These are phyloP conservation scores for Angomonas deanei DNA, from an alignment of 208 protist genomes.

Conservation along the genomic window DNA sequence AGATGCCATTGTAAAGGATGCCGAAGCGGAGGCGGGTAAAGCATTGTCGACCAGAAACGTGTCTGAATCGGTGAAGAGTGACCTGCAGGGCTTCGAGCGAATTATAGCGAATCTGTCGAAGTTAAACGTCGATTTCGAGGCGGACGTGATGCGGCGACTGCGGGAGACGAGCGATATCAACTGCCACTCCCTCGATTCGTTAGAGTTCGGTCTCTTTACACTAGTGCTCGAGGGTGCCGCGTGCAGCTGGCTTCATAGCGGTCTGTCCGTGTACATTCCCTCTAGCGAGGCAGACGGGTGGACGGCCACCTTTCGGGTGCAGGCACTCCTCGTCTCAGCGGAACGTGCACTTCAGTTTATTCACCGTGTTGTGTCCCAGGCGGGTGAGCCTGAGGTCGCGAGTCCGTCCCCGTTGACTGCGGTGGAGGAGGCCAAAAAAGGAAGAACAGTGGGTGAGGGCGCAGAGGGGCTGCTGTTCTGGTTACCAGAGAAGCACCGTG, in stretches of 20 bases:
- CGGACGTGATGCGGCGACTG: conserved; percentile 61
- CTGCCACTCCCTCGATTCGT: conserved; percentile 34
- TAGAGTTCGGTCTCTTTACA: conserved; percentile 60
- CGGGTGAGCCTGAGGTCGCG: too few relatives aligned
- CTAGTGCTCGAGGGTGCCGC: conserved; percentile 25
- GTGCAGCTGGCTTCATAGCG: conserved; percentile 42
- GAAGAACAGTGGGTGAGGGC: background rate
- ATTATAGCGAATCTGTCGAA: conserved; percentile 45
- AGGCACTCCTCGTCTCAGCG: background rate
- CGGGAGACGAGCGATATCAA: conserved; percentile 53
- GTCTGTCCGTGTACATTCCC: conserved; percentile 37
- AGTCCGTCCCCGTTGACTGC: too few relatives aligned
- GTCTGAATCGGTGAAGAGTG: conserved; percentile 29
- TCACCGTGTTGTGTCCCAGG: too few relatives aligned
- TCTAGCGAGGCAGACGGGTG: conserved; percentile 9
- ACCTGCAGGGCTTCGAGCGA: conserved; percentile 28
- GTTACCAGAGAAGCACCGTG: conserved; percentile 71
- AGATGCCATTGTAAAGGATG: conserved; percentile 16
- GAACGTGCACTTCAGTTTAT: background rate
- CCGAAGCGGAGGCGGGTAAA: background rate
- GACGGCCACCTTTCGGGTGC: background rate
- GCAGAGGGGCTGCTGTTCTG: conserved; percentile 44
- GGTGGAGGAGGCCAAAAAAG: background rate
- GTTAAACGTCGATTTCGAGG: conserved; percentile 27
- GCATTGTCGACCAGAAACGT: background rate